phyloP scores from a whole-genome alignment of 371 early-diverging fungal species.

The Dinochytrium kinnereticum region DNA sequence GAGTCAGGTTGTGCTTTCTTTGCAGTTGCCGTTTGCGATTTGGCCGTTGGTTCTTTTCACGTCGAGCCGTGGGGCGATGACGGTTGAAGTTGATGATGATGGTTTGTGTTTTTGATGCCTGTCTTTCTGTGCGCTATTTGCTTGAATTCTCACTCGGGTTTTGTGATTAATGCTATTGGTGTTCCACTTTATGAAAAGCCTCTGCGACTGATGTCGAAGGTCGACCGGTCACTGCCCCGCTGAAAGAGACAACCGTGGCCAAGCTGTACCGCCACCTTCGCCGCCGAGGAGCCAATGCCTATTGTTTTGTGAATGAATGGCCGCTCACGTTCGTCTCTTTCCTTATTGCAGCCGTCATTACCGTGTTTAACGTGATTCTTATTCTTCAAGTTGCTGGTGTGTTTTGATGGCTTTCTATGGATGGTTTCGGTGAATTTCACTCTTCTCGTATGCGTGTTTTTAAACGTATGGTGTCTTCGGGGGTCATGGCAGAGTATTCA shows the following conservation, averaged over 20 bases:
- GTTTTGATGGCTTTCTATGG: background rate
- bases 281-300: background rate
- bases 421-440: background rate
- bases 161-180: too few species aligned
- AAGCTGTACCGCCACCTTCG: background rate
- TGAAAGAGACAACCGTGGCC: too few species aligned
- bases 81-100: background rate
- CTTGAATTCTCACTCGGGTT: too few species aligned
- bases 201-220: background rate
- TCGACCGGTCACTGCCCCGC: background rate
- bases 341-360: slow-evolving; percentile 39
- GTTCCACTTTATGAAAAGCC: too few species aligned
- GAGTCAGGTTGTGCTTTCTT: slow-evolving; percentile 77
- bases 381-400: slow-evolving; percentile 35
- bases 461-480: too few species aligned
- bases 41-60: slow-evolving; percentile 77
- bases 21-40: slow-evolving; percentile 83
- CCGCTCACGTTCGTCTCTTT: slow-evolving; percentile 26
- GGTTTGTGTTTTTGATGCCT: too few species aligned
- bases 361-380: slow-evolving; percentile 48
- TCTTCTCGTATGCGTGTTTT: too few species aligned
- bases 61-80: background rate
- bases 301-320: slow-evolving; percentile 2
- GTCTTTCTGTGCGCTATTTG: too few species aligned
- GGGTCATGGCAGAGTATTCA: too few species aligned